Evolutionary conservation across 169 alveolate genomes (phyloP), one percentile per base, ranked within the genome.

Genomic region (Plasmodium falciparum): DNA sequence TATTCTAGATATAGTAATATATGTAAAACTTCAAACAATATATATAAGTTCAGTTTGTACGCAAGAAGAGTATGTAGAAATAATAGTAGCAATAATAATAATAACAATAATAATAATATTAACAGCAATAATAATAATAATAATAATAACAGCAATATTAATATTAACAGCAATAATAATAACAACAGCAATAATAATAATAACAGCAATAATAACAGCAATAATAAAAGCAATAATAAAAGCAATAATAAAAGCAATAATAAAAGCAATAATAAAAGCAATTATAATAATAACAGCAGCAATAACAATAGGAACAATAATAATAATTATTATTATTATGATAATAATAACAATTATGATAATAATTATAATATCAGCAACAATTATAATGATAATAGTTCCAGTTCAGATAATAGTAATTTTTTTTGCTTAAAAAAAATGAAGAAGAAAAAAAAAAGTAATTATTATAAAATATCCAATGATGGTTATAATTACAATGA

Each of bases 401-500:
- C 88, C 15, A 24, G 5, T 29, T 74, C 88, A 13, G 74, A 58
- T 61, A 74, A 74, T 15, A 76, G 89, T 50, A 76, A 76, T 67
- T 76, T 76, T 66, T 76, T 76, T 47, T 63, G 76, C n/a, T 50
- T 65, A 76, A 76, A 76, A 50, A 76, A 76, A 52, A 75, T 58
- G 8, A 74, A 74, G 8, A 76, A 76, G 45, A 76, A 65, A 26
- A 76, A 65, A 29, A 76, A 66, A 49, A 50, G 67, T 59, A 67
- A 76, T 66, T 49, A 66, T 65, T 61, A 39, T 66, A 76, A 76
- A 66, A 76, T 66, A 66, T 65, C 78, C 29, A 76, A 76, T 63
- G 89, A 76, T 76, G 89, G 76, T 11, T 76, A 65, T 24, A 54
- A 76, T 33, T 76, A 65, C 49, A 76, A 76, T 70, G 67, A 76